Evolutionary conservation across 306 rosid species (phyloP), one percentile per base, ranked within the genome.

Genomic region (Comarum palustre): DNA sequence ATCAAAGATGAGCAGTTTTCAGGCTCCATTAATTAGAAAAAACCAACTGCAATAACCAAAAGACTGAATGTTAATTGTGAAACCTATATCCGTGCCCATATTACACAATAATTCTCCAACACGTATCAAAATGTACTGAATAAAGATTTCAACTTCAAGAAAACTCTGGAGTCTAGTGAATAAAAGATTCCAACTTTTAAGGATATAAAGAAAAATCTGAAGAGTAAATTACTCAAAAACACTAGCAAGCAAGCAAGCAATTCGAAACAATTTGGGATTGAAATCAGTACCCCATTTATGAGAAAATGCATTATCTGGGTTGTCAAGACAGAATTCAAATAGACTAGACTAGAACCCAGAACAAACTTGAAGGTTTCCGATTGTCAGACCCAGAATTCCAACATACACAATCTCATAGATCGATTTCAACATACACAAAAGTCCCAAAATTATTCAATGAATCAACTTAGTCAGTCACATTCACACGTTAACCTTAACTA

Each of bases 21-120:
- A 22, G 8, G 78, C 75, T 80, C 97, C 98, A 90, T 90, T 42
- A 71, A 32, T 32, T 67, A 38, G 29, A 68, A 69, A 69, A 75
- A 80, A 22, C 15, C 68, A 72, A 36, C 93, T 86, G 89, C 81
- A 76, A 38, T 39, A 73, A 80, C 67, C 71, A 76, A 80, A 29
- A 61, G 72, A 63, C 27, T 27, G 8, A 47, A 39, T 43, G 81
- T 74, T 46, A 83, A 31, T 41, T 58, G 22, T 25, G 71, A 22
- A 34, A 14, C 19, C 34, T 32, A 41, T 64, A 64, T 74, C 25
- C 4, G 29, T 27, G 27, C 67, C 1, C 47, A 38, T 55, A 60
- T 60, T 2, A 60, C 71, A 74, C 61, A 22, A 29, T 68, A 73
- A 51, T 50, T 9, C 39, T 71, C 39, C 22, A 54, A 78, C 41